Evolutionary conservation across 768 basidiomycete genomes (phyloP).

Genomic region (Leccinum boreale): DNA sequence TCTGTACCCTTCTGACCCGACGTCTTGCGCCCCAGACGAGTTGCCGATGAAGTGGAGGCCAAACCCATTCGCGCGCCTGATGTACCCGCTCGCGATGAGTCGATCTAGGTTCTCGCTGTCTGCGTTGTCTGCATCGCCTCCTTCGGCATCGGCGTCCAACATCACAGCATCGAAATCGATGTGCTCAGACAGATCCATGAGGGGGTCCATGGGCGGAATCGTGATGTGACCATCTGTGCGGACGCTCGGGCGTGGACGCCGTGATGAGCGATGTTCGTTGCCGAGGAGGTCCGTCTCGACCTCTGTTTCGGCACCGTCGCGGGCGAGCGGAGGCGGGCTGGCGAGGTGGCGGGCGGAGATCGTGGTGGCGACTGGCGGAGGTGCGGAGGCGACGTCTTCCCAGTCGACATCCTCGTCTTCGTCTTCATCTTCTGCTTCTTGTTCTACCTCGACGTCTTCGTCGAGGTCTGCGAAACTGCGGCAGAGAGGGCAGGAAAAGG

Average conservation of each 20-base stretch:
- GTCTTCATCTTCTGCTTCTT: slow-evolving; percentile 32
- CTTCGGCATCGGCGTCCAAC: slow-evolving; percentile 22
- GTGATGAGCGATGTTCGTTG: slow-evolving; percentile 5
- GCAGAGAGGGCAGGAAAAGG: slow-evolving; percentile 94
- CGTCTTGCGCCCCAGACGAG: slow-evolving; percentile 11
- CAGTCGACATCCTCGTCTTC: slow-evolving; percentile 26
- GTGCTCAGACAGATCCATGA: slow-evolving; percentile 7
- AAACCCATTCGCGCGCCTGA: slow-evolving; percentile 3
- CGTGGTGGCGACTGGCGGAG: neutral
- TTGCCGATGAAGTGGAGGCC: slow-evolving; percentile 16
- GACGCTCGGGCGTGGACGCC: slow-evolving; percentile 22
- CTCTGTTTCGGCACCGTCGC: slow-evolving; percentile 34
- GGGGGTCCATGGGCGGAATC: slow-evolving; percentile 4
- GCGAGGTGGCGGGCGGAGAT: slow-evolving; percentile 13
- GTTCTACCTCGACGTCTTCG: slow-evolving; percentile 84
- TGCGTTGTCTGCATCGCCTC: slow-evolving; percentile 6
- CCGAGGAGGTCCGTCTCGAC: slow-evolving; percentile 27
- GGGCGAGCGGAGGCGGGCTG: slow-evolving; percentile 21
- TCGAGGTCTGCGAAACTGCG: slow-evolving; percentile 94
- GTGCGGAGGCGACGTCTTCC: slow-evolving; percentile 13
- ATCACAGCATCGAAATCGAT: slow-evolving; percentile 27
- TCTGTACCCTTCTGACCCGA: slow-evolving; percentile 20
- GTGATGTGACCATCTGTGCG: slow-evolving; percentile 27
- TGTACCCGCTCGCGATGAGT: neutral
- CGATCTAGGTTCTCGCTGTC: slow-evolving; percentile 11